Conservation (phyloP, 2,329 filamentous ascomycete species). For the Aspergillus candidus region DNA sequence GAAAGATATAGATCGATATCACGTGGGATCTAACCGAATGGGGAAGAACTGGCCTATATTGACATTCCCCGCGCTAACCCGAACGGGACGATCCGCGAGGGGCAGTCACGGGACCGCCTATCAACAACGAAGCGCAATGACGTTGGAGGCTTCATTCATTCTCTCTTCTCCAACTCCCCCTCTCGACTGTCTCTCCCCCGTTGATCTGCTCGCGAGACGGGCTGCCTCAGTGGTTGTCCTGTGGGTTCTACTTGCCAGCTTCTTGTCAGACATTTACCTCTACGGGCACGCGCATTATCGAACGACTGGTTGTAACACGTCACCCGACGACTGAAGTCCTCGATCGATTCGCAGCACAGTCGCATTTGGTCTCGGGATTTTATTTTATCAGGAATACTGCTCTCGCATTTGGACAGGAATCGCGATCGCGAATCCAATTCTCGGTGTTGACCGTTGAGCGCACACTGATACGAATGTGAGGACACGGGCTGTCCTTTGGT, state of each 20-base stretch:
- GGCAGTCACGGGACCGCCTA: conserved; percentile 17
- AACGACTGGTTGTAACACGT: conserved; percentile 12
- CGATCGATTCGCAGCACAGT: background rate
- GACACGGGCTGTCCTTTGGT: background rate
- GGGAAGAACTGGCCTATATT: background rate
- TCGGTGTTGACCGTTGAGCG: no score
- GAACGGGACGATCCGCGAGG: conserved; percentile 11
- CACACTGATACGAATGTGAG: background rate
- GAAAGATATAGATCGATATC: no score
- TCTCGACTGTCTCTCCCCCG: background rate
- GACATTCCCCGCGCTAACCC: conserved; percentile 16
- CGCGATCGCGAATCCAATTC: no score
- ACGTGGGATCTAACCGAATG: no score
- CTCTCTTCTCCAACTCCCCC: background rate
- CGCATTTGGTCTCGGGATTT: no score
- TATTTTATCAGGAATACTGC: background rate
- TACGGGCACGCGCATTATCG: conserved; percentile 2
- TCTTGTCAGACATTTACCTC: background rate
- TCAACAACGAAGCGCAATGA: conserved; percentile 13
- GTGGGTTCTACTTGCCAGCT: background rate
- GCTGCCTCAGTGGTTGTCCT: background rate
- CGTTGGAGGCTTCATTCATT: conserved; percentile 10
- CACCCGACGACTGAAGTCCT: conserved; percentile 5
- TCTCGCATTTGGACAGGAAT: no score
- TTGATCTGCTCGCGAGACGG: background rate